These are phyloP conservation scores for Fennellomyces sp. DNA, from an alignment of 371 early-diverging fungal genomes.

Conservation along the genomic window DNA sequence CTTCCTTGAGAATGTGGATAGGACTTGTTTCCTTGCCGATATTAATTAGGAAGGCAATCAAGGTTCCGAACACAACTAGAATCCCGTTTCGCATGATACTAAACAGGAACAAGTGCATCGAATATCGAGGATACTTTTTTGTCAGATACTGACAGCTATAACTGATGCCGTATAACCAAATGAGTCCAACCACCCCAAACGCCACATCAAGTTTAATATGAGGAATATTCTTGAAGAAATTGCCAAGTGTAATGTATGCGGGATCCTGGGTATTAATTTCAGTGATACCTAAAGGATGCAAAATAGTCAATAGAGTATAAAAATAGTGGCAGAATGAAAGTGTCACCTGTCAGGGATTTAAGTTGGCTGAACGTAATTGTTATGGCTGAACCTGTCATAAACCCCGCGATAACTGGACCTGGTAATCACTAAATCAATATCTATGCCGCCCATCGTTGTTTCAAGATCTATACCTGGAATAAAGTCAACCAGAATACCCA, in stretches of 20 bases:
- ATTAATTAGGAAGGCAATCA: conserved; percentile 46
- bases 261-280: conserved; percentile 62
- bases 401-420: conserved; percentile 71
- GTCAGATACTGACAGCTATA: conserved; percentile 30
- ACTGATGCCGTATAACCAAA: conserved; percentile 54
- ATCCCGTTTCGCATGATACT: conserved; percentile 55
- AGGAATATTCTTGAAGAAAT: conserved; percentile 52
- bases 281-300: conserved; percentile 49
- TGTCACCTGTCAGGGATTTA: conserved; percentile 58
- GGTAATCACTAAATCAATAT: conserved; percentile 9
- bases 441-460: background rate
- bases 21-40: conserved; percentile 41
- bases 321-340: background rate
- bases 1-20: conserved; percentile 66
- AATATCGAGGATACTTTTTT: conserved; percentile 44
- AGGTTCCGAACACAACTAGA: conserved; percentile 45
- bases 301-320: too few species aligned
- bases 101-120: conserved; percentile 46
- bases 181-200: conserved; percentile 48
- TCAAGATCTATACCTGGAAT: conserved; percentile 59
- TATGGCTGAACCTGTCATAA: conserved; percentile 75
- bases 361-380: conserved; percentile 79
- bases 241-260: conserved; percentile 56
- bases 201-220: conserved; percentile 51
- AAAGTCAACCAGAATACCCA: conserved; percentile 90